Base-by-base conservation (phyloP, 208 protist species). In the Acanthamoeba castellanii region DNA sequence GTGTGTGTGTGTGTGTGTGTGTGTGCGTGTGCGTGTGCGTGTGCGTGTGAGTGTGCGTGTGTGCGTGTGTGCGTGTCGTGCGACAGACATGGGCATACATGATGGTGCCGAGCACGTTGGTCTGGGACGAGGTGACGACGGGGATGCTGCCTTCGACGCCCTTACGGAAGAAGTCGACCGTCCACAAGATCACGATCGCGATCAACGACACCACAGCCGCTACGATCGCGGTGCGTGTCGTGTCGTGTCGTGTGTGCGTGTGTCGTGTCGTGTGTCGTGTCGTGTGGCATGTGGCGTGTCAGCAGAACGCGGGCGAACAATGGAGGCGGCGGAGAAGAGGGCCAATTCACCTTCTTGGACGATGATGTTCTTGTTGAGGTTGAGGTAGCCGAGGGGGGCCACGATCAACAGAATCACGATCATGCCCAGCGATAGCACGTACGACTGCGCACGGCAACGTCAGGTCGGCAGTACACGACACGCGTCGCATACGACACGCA, bases 321-420 rank as follows among this genome's bases (percentile, higher is more conserved):
- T 61, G 2, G 55, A 61, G 55, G 3, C 47, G 47, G 11, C 68
- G 14, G 37, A 74, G 68, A 74, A 74, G 68, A 27, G 27, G 47
- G 59, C 20, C 59, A 3, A 9, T 14, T 3, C 6, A 66, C 50
- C 84, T 74, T 72, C 59, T 72, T 91, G 84, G 20, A 91, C 57
- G 84, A 91, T 91, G 84, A 91, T 91, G 57, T 66, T 74, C 37
- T 91, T 72, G 84, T 91, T 72, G 27, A 91, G 84, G 25, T 91
- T 91, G 84, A 91, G 59, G 34, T 91, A 91, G 6, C 84, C 84
- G 9, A 91, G 59, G 0, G 84, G 84, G 2, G 59, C 57, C 16
- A 91, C 59, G 50, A 91, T 66, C 25, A 72, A 5, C 25, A 91
- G n/a, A 22, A 91, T 72, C 14, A 91, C 37, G 84, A 91, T 45